Evolutionary conservation across 345 rosid species (phyloP), one percentile per base, ranked within the genome.

Genomic region (Boechera stricta): DNA sequence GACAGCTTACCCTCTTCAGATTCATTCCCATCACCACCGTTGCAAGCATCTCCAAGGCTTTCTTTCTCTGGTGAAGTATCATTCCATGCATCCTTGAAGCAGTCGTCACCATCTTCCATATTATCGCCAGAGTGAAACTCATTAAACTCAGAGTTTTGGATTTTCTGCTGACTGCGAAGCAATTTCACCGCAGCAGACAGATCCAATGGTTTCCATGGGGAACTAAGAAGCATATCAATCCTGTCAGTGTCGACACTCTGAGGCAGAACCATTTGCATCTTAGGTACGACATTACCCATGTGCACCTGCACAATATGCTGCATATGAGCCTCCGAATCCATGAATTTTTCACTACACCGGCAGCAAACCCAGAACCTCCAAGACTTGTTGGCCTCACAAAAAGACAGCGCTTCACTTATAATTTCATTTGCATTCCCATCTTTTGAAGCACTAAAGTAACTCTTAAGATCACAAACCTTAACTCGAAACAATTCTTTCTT

Each of bases 361-460:
- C 89, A 90, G 73, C 98, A 94, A 57, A 77, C 80, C 97, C 93
- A 94, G 77, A 86, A 88, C 67, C 81, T 86, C 97, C 95, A 94
- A 10, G 82, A 80, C 79, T 87, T 90, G 65, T 78, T 85, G 57
- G 84, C 88, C 60, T 86, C 84, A 2, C 81, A 87, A 74, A 87
- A 87, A 18, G 77, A 67, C 76, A 89, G 78, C 12, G 91, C 93
- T 77, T 94, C 95, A 4, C 61, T 74, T 59, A 94, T 76, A 55
- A 90, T 85, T 51, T 87, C 84, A 78, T 73, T 64, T 2, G 88
- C 95, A 63, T 80, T 26, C 7, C 77, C 83, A 85, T 87, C 90
- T 80, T 89, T 92, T 35, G 81, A 81, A 5, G 78, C 76, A 48
- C 69, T 83, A 61, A 87, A 88, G 83, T 89, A 87, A 51, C 80